Conservation (phyloP, 73 alveolate species). For the Urostyla sp. region DNA sequence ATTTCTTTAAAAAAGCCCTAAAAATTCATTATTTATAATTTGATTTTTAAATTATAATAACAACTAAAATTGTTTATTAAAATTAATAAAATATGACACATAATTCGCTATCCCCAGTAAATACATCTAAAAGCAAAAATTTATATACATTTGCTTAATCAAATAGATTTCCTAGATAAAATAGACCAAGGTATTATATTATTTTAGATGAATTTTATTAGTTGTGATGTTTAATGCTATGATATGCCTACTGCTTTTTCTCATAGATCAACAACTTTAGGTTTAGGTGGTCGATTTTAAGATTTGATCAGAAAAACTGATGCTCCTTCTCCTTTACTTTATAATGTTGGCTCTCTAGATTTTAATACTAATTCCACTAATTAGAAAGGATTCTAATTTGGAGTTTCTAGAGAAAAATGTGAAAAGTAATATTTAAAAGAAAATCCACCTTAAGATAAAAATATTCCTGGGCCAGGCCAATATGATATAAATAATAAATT, state of each 20-base stretch:
- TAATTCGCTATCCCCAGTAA: conserved; percentile 30
- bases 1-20: too few species aligned
- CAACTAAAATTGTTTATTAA: background rate
- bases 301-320: conserved; percentile 24
- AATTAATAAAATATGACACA: background rate
- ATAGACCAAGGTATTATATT: conserved; percentile 8
- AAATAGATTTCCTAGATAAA: conserved; percentile 12
- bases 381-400: conserved; percentile 39
- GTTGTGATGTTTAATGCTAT: conserved; percentile 20
- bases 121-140: conserved; percentile 33
- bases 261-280: conserved; percentile 13
- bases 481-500: background rate
- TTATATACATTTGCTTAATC: conserved; percentile 24
- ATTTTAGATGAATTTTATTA: background rate
- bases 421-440: conserved; percentile 21
- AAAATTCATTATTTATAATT: too few species aligned
- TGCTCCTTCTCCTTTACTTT: conserved; percentile 42
- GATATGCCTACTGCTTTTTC: conserved; percentile 13
- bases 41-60: background rate
- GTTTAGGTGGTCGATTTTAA: conserved; percentile 25
- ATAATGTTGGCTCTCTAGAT: conserved; percentile 16
- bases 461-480: conserved; percentile 47
- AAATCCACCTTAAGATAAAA: conserved; percentile 14
- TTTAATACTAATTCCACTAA: background rate
- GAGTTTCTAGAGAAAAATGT: conserved; percentile 48